These are phyloP conservation scores for Phialophora chinensis DNA, from an alignment of 2,329 filamentous ascomycete genomes.

Conservation along the genomic window DNA sequence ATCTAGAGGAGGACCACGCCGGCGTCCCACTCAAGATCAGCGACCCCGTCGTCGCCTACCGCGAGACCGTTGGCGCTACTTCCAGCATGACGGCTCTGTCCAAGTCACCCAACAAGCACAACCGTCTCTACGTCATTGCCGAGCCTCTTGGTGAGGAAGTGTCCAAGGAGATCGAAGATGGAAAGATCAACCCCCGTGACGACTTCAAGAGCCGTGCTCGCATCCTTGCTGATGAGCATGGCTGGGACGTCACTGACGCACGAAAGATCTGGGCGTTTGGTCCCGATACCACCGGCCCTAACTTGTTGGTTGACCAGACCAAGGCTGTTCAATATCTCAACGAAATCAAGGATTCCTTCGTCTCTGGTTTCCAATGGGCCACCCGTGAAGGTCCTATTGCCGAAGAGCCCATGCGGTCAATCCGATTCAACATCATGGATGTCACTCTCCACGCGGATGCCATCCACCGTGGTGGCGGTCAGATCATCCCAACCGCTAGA, in stretches of 20 bases:
- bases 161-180: conserved; percentile 82
- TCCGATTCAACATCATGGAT: conserved; percentile 99
- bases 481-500: conserved; percentile 96
- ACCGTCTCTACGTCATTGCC: conserved; percentile 97
- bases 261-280: conserved; percentile 99
- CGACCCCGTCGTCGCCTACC: conserved; percentile 97
- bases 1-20: conserved; percentile 99
- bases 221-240: conserved; percentile 93
- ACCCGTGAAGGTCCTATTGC: conserved; percentile 95
- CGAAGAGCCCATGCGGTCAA: conserved; percentile 96
- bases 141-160: conserved; percentile 92
- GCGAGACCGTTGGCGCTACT: conserved; percentile 85
- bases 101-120: conserved; percentile 99
- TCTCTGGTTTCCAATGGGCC: conserved; percentile 99
- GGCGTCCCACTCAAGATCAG: conserved; percentile 97
- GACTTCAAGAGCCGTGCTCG: conserved; percentile 99
- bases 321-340: conserved; percentile 99
- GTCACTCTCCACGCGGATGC: conserved; percentile 99
- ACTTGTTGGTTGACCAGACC: conserved; percentile 99
- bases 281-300: conserved; percentile 95
- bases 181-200: conserved; percentile 93
- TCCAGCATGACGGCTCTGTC: conserved; percentile 97
- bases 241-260: conserved; percentile 99
- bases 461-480: conserved; percentile 98
- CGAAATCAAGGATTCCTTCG: conserved; percentile 99